A percentile compares a stretch with the other conserved stretches of the same genome.
phyloP scores from a whole-genome alignment of 2,329 filamentous ascomycete species.

The Botrytis fragariae region DNA sequence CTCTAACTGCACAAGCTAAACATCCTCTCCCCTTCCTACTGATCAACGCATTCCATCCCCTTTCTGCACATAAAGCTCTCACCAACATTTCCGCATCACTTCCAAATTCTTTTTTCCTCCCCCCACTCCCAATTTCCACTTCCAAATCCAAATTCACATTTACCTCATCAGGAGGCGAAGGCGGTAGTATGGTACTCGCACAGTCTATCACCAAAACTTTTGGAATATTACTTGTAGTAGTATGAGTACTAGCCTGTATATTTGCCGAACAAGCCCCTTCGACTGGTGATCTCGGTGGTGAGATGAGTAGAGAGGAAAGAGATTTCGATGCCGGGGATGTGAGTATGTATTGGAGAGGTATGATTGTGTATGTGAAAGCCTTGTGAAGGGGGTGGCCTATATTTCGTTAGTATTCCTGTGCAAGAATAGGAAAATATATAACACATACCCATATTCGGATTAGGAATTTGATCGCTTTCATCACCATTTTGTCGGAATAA shows the following conservation, averaged over 20 bases:
- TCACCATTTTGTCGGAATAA: constrained; percentile 50
- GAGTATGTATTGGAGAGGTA: constrained; percentile 58
- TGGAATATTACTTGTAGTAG: constrained; percentile 38
- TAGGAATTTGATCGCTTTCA: constrained; percentile 6
- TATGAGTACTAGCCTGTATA: constrained; percentile 37
- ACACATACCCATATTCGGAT: constrained; percentile 13
- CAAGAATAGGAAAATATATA: not conserved
- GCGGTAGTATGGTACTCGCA: constrained; percentile 40
- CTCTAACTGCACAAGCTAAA: constrained; percentile 69
- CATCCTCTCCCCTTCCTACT: constrained; percentile 67
- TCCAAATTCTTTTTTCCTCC: constrained; percentile 37
- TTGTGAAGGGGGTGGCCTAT: constrained; percentile 63
- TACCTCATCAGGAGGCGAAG: constrained; percentile 9
- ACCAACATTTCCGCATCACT: constrained; percentile 69
- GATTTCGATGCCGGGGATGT: constrained; percentile 23
- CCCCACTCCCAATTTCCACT: not conserved
- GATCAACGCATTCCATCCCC: constrained; percentile 71
- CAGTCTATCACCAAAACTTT: constrained; percentile 62
- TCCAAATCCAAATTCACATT: not conserved
- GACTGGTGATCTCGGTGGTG: constrained; percentile 34
- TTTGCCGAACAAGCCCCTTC: constrained; percentile 11
- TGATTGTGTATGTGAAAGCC: constrained; percentile 57
- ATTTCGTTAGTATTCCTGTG: not conserved
- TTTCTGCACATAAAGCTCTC: constrained; percentile 69
- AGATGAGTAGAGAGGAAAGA: constrained; percentile 30